A percentile compares a stretch with the other conserved stretches of the same genome.
These are phyloP conservation scores for Ganoderma lingzhi DNA, from an alignment of 1,284 basidiomycete genomes.

Conservation along the genomic window DNA sequence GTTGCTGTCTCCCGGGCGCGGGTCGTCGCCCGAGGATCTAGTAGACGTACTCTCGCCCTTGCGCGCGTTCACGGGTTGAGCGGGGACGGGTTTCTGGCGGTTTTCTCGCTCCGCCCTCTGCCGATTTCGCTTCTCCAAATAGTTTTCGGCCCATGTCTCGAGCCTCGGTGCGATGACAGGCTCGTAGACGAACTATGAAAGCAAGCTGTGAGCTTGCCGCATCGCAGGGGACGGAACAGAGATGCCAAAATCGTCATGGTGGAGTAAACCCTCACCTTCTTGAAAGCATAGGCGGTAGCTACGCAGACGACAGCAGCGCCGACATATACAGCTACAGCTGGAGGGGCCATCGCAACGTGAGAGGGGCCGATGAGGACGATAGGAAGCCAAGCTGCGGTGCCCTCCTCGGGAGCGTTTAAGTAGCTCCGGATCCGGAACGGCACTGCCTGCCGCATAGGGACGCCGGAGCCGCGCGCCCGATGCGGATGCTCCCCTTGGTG, in stretches of 20 bases:
- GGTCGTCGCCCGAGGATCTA: constrained; percentile 21
- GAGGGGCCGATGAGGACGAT: constrained; percentile 30
- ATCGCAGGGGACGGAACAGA: background rate
- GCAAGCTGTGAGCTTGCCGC: constrained; percentile 3
- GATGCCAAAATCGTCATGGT: background rate
- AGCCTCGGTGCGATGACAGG: constrained; percentile 66
- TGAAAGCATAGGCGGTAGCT: constrained; percentile 41
- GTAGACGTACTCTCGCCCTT: background rate
- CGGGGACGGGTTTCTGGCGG: constrained; percentile 32
- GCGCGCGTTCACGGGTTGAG: constrained; percentile 23
- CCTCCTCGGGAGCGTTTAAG: constrained; percentile 4
- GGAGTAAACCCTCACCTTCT: constrained; percentile 39
- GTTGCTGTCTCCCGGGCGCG: constrained; percentile 28
- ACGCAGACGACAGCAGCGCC: constrained; percentile 37
- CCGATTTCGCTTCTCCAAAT: constrained; percentile 49
- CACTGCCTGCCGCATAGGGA: constrained; percentile 7
- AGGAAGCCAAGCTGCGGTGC: constrained; percentile 5
- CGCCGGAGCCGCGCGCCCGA: background rate
- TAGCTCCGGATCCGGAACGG: constrained; percentile 4
- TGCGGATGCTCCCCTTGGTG: background rate
- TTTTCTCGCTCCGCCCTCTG: constrained; percentile 33
- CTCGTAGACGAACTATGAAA: constrained; percentile 63
- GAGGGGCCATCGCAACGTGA: constrained; percentile 42
- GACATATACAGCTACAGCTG: constrained; percentile 42
- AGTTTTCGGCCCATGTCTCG: constrained; percentile 59